Evolutionary conservation across 768 basidiomycete species (phyloP).

Genomic region (Rossbeevera mucosa): DNA sequence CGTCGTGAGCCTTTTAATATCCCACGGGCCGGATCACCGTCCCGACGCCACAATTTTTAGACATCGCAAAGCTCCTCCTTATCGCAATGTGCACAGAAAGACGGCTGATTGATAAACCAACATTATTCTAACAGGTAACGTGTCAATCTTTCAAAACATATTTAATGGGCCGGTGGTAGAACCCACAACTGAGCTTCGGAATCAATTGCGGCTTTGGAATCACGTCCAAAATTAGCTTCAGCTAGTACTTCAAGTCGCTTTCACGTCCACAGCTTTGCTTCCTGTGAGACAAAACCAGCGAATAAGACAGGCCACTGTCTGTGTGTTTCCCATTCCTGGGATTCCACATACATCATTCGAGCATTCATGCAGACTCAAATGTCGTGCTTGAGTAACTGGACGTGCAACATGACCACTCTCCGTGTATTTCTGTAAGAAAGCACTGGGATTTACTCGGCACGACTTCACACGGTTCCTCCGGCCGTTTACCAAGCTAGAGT

Average conservation of each 20-base stretch:
- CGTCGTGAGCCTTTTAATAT: no score
- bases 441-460: neutral
- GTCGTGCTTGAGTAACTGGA: neutral
- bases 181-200: neutral
- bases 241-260: neutral
- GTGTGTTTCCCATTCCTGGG: conserved; percentile 8
- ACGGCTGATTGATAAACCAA: no score
- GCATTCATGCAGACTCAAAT: neutral
- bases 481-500: neutral
- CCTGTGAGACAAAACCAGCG: conserved; percentile 10
- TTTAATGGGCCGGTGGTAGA: neutral
- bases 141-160: no score
- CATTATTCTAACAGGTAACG: neutral
- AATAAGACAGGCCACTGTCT: neutral
- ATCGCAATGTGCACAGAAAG: no score
- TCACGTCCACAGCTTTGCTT: conserved; percentile 1
- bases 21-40: no score
- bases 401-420: neutral
- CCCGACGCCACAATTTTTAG: no score
- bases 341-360: neutral
- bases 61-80: no score
- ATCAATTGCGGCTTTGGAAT: neutral
- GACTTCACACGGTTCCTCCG: neutral
- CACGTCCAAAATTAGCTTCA: neutral
- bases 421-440: neutral